A percentile compares a stretch with the other conserved stretches of the same genome.
These are phyloP conservation scores for Phytophthora vignae DNA, from an alignment of 352 stramenopile genomes.

Conservation along the genomic window DNA sequence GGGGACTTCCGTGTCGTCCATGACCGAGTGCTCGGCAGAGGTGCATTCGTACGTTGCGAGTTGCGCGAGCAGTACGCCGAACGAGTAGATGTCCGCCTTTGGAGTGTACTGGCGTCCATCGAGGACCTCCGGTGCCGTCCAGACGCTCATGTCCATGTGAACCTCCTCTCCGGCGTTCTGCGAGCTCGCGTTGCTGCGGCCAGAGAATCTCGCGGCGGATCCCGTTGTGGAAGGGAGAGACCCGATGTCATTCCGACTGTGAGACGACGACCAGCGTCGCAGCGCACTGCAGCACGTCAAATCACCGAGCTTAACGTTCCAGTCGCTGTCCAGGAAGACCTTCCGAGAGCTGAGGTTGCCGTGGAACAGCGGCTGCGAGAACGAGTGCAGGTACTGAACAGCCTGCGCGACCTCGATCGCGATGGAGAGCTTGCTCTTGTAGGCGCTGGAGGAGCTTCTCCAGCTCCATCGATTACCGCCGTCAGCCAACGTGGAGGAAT, in stretches of 20 bases:
- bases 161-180: conserved; percentile 31
- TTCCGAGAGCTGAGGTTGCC: conserved; percentile 56
- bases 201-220: conserved; percentile 9
- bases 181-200: conserved; percentile 25
- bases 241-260: conserved; percentile 16
- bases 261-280: conserved; percentile 44
- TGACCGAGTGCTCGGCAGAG: conserved; percentile 40
- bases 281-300: conserved; percentile 53
- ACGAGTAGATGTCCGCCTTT: conserved; percentile 58
- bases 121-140: conserved; percentile 52
- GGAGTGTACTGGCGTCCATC: conserved; percentile 57
- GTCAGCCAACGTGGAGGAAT: background rate
- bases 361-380: conserved; percentile 48
- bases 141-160: conserved; percentile 61
- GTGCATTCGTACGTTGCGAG: conserved; percentile 51
- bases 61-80: conserved; percentile 49
- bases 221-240: conserved; percentile 6
- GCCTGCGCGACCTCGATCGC: conserved; percentile 48
- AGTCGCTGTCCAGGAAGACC: conserved; percentile 48
- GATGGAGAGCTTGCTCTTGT: conserved; percentile 54
- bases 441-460: conserved; percentile 24
- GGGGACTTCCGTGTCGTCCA: conserved; percentile 52
- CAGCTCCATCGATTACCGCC: conserved; percentile 35
- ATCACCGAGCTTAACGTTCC: conserved; percentile 55
- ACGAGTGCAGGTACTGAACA: conserved; percentile 59